A percentile compares a stretch with the other conserved stretches of the same genome.
phyloP scores from a whole-genome alignment of 1,284 basidiomycete species.

The Ustilago shanxiensis region DNA sequence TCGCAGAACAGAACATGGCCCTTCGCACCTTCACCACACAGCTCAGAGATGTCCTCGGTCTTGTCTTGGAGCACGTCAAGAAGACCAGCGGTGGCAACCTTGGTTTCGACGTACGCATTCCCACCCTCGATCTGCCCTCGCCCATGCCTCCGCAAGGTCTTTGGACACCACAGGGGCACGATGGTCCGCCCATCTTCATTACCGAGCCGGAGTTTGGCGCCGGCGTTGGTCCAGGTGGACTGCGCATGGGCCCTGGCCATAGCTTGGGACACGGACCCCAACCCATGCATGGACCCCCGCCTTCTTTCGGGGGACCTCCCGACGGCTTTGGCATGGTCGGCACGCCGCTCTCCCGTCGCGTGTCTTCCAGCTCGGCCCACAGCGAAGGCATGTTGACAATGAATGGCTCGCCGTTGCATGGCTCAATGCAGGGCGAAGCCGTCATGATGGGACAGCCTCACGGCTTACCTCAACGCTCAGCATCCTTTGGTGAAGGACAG shows the following conservation, averaged over 20 bases:
- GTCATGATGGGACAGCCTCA: conserved; percentile 30
- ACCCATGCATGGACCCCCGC: conserved; percentile 15
- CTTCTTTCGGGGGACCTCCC: conserved; percentile 10
- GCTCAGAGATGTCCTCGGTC: conserved; percentile 49
- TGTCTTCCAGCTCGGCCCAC: conserved; percentile 46
- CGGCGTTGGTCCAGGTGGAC: conserved; percentile 21
- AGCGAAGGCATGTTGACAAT: conserved; percentile 48
- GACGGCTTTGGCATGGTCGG: conserved; percentile 32
- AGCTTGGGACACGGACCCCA: conserved; percentile 20
- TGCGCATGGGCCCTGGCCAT: conserved; percentile 31
- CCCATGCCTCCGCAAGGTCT: conserved; percentile 51
- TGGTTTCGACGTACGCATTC: conserved; percentile 53
- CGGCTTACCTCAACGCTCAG: conserved; percentile 41
- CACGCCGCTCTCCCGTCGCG: conserved; percentile 45
- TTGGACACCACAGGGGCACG: conserved; percentile 54
- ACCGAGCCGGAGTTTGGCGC: conserved; percentile 58
- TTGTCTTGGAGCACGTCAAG: conserved; percentile 57
- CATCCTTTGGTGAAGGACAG: conserved; percentile 51
- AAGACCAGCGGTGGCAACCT: conserved; percentile 56
- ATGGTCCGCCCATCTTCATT: conserved; percentile 62
- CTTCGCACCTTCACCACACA: conserved; percentile 50
- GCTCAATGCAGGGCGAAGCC: conserved; percentile 38
- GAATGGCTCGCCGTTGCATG: conserved; percentile 44
- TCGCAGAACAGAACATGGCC: conserved; percentile 56
- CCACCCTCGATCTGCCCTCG: conserved; percentile 50